Conservation (phyloP, 805 yeast species). For the Candida vartiovaarae region DNA sequence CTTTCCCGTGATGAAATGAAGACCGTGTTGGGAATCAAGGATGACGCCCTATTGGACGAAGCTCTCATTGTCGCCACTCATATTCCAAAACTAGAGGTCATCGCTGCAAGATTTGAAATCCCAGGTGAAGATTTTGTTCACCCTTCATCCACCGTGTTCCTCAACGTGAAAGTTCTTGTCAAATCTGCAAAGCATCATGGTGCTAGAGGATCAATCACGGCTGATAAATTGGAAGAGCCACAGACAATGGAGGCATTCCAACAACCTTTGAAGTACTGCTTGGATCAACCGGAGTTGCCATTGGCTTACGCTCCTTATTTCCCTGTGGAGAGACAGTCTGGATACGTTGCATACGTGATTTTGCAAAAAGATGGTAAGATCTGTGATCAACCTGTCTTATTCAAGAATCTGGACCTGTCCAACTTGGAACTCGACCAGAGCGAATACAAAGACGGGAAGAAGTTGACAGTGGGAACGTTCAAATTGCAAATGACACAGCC, state of each 20-base stretch:
- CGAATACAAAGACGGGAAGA: conserved; percentile 30
- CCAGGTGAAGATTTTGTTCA: conserved; percentile 78
- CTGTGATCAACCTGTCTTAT: conserved; percentile 54
- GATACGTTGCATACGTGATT: conserved; percentile 65
- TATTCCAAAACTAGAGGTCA: conserved; percentile 61
- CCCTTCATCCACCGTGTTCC: conserved; percentile 66
- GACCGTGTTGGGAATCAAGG: conserved; percentile 46
- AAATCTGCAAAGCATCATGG: conserved; percentile 63
- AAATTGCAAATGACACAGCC: conserved; percentile 69
- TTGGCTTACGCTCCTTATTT: conserved; percentile 65
- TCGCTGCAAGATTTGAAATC: conserved; percentile 70
- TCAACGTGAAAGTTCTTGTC: conserved; percentile 67
- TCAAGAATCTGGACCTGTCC: conserved; percentile 45
- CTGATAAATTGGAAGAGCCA: conserved; percentile 39
- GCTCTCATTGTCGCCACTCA: conserved; percentile 51
- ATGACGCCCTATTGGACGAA: conserved; percentile 34
- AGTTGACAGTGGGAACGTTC: conserved; percentile 55
- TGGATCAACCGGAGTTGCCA: conserved; percentile 64
- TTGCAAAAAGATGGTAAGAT: conserved; percentile 76
- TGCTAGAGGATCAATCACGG: conserved; percentile 25
- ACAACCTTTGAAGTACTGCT: conserved; percentile 63
- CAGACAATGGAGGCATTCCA: conserved; percentile 59
- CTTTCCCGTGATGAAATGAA: conserved; percentile 48
- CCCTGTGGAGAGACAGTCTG: conserved; percentile 46
- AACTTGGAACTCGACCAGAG: conserved; percentile 50